These are phyloP conservation scores for Trametes meyenii DNA, from an alignment of 768 basidiomycete genomes.

Conservation along the genomic window DNA sequence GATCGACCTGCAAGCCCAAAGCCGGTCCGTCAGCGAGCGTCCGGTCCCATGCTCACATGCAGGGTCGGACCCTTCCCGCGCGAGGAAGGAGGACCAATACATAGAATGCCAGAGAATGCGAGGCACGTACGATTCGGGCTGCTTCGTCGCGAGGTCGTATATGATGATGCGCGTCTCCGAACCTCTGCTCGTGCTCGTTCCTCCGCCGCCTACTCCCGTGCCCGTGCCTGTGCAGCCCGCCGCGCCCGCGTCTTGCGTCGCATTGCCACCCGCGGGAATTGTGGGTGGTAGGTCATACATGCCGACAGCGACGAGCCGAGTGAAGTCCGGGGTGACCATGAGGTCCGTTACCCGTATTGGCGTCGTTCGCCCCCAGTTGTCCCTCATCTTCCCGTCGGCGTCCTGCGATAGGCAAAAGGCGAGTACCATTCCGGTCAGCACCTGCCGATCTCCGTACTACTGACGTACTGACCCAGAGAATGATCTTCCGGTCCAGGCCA, in stretches of 20 bases:
- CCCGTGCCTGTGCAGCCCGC: constrained; percentile 20
- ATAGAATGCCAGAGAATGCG: neutral
- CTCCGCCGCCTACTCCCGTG: constrained; percentile 31
- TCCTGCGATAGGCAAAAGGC: constrained; percentile 50
- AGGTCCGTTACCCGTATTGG: constrained; percentile 87
- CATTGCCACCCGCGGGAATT: constrained; percentile 1
- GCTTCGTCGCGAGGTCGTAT: constrained; percentile 72
- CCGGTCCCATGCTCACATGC: constrained; percentile 12
- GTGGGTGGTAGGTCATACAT: constrained; percentile 47
- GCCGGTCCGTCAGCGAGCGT: constrained; percentile 1
- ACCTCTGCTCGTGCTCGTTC: constrained; percentile 25
- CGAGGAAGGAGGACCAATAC: neutral
- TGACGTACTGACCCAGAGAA: constrained; percentile 69
- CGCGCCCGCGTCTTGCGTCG: constrained; percentile 15
- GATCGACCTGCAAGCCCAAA: constrained; percentile 51
- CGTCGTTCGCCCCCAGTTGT: constrained; percentile 67
- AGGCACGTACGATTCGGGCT: constrained; percentile 63
- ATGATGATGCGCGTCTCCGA: constrained; percentile 69
- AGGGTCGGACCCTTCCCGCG: neutral
- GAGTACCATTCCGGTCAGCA: constrained; percentile 6
- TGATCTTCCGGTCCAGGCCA: constrained; percentile 81
- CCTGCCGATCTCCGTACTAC: constrained; percentile 11
- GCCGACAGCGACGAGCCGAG: constrained; percentile 84
- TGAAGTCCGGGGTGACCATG: constrained; percentile 82
- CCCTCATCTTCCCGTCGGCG: constrained; percentile 68